phyloP scores from a whole-genome alignment of 2,329 filamentous ascomycete species.

The Colletotrichum ledebouriae region DNA sequence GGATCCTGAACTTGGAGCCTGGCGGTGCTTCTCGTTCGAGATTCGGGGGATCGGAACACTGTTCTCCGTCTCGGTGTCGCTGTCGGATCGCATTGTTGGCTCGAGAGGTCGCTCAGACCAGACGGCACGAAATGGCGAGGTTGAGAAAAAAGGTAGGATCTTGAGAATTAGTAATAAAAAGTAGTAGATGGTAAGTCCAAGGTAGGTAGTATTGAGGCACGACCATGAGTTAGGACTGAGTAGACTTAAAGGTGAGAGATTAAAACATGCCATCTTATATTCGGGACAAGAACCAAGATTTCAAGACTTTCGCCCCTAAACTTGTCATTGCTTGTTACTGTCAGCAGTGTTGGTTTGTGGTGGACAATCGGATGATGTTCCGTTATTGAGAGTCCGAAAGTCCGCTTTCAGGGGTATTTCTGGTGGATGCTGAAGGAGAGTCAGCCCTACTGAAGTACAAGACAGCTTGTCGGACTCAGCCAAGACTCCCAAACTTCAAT shows the following conservation, averaged over 20 bases:
- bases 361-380: constrained; percentile 11
- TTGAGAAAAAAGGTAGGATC: not conserved
- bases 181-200: not conserved
- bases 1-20: not conserved
- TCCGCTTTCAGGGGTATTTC: not conserved
- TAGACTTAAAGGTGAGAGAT: not conserved
- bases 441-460: constrained; percentile 18
- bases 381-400: constrained; percentile 14
- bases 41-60: not conserved
- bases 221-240: constrained; percentile 1
- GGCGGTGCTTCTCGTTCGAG: not conserved
- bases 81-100: not conserved
- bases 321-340: not conserved
- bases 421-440: too few species aligned
- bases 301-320: not conserved
- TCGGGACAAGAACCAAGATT: not conserved
- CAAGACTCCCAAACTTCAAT: constrained; percentile 2
- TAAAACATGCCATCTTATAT: not conserved
- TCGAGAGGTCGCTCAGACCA: constrained; percentile 2
- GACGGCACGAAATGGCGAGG: not conserved
- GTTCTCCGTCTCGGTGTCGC: constrained; percentile 21
- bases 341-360: not conserved
- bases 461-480: not conserved
- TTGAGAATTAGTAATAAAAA: not conserved
- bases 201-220: constrained; percentile 12